Conservation (phyloP, 1,284 basidiomycete genomes). For the Grifola frondosa region DNA sequence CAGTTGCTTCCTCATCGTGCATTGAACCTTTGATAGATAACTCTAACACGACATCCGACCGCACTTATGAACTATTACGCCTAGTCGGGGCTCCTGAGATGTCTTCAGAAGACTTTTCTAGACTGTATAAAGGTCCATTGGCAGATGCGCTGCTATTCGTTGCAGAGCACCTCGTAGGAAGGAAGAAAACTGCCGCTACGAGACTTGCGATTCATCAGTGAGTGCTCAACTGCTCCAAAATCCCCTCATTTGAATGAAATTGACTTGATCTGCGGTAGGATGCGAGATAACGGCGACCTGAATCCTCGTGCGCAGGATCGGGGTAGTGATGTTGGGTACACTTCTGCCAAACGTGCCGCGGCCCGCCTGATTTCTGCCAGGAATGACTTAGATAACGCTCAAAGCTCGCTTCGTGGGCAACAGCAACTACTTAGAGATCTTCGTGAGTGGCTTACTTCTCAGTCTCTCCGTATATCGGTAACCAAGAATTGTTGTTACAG, state of each 20-base stretch:
- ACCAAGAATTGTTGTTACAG: neutral
- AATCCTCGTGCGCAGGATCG: neutral
- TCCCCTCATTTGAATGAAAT: no score
- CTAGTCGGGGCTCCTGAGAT: slow-evolving; percentile 8
- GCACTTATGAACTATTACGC: no score
- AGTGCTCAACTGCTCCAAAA: no score
- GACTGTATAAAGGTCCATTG: slow-evolving; percentile 22
- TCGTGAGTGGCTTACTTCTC: neutral
- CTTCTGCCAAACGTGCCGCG: slow-evolving; percentile 5
- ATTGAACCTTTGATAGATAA: no score
- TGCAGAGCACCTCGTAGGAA: slow-evolving; percentile 14
- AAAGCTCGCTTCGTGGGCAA: slow-evolving; percentile 4
- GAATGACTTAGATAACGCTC: slow-evolving; percentile 1
- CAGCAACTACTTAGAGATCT: neutral
- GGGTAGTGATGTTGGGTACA: slow-evolving; percentile 3
- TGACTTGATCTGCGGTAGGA: neutral
- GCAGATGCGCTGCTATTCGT: slow-evolving; percentile 14
- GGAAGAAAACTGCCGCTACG: slow-evolving; percentile 3
- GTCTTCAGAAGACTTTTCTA: slow-evolving; percentile 8
- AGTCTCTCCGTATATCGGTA: neutral
- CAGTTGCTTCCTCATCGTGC: no score
- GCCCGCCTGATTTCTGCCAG: slow-evolving; percentile 10
- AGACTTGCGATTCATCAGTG: slow-evolving; percentile 15
- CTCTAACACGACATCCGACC: no score
- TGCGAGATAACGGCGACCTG: slow-evolving; percentile 1